Conservation (phyloP, 2,329 filamentous ascomycete species). For the Fusarium algeriense region DNA sequence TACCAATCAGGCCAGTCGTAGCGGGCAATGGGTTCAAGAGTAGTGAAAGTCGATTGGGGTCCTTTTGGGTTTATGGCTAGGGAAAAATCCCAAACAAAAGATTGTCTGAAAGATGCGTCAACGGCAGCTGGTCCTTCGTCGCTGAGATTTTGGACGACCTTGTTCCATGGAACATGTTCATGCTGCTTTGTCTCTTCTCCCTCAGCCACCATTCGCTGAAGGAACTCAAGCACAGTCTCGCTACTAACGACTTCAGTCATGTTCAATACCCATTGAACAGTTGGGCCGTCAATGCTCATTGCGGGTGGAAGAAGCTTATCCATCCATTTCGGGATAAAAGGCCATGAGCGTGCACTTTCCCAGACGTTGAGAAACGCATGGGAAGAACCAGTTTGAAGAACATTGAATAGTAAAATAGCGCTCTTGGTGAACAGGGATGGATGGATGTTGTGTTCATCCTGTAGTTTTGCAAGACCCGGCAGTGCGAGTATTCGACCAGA, state of each 20-base stretch:
- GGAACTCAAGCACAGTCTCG: slow-evolving; percentile 48
- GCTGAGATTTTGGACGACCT: slow-evolving; percentile 47
- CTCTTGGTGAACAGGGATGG: slow-evolving; percentile 50
- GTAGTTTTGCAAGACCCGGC: slow-evolving; percentile 42
- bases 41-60: slow-evolving; percentile 35
- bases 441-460: slow-evolving; percentile 36
- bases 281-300: slow-evolving; percentile 55
- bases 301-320: slow-evolving; percentile 51
- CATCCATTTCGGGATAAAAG: slow-evolving; percentile 54
- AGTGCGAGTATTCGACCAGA: slow-evolving; percentile 49
- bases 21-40: slow-evolving; percentile 49
- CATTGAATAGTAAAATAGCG: slow-evolving; percentile 52
- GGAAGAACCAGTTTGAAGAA: slow-evolving; percentile 48
- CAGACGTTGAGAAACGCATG: slow-evolving; percentile 52
- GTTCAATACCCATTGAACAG: slow-evolving; percentile 53
- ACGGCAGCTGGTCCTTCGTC: slow-evolving; percentile 51
- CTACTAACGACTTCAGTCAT: slow-evolving; percentile 44
- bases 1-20: slow-evolving; percentile 57
- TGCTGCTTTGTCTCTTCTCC: slow-evolving; percentile 44
- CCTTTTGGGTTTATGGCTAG: slow-evolving; percentile 45
- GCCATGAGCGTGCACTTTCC: slow-evolving; percentile 54
- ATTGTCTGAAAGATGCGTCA: slow-evolving; percentile 53
- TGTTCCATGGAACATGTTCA: slow-evolving; percentile 53
- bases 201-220: slow-evolving; percentile 47
- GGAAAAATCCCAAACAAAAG: slow-evolving; percentile 56